phyloP scores from a whole-genome alignment of 1,139 yeast species.

The Blastobotrys illinoisensis region DNA sequence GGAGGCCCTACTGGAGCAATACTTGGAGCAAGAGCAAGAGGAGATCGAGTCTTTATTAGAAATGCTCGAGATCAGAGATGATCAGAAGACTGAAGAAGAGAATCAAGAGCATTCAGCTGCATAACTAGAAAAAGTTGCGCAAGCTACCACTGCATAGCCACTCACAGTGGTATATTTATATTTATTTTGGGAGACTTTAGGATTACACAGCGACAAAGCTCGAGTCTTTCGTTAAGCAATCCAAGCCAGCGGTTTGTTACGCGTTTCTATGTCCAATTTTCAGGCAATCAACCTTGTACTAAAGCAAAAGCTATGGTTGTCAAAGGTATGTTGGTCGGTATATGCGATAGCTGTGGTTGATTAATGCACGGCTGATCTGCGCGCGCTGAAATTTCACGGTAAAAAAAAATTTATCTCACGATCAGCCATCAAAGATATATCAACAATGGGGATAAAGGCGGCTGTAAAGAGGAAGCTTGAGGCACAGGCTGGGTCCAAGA shows the following conservation, averaged over 20 bases:
- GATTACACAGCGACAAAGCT: no score
- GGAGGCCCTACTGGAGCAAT: constrained; percentile 16
- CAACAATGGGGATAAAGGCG: constrained; percentile 1
- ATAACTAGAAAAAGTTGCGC: neutral
- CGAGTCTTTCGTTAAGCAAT: no score
- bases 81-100: neutral
- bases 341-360: neutral
- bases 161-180: no score
- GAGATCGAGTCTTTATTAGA: constrained; percentile 15
- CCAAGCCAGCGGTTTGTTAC: no score
- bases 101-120: neutral
- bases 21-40: constrained; percentile 16
- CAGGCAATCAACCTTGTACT: no score
- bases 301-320: no score
- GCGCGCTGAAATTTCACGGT: constrained; percentile 1
- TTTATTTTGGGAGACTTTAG: no score
- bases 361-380: constrained; percentile 1
- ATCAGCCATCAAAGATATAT: neutral
- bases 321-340: no score
- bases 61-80: neutral
- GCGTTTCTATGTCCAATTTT: no score
- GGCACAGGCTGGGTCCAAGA: constrained; percentile 2
- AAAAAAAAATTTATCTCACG: neutral
- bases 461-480: constrained; percentile 8
- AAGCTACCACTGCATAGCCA: neutral